Base-by-base conservation (phyloP, 139 green algal genomes). In the Picochlorum sp. region DNA sequence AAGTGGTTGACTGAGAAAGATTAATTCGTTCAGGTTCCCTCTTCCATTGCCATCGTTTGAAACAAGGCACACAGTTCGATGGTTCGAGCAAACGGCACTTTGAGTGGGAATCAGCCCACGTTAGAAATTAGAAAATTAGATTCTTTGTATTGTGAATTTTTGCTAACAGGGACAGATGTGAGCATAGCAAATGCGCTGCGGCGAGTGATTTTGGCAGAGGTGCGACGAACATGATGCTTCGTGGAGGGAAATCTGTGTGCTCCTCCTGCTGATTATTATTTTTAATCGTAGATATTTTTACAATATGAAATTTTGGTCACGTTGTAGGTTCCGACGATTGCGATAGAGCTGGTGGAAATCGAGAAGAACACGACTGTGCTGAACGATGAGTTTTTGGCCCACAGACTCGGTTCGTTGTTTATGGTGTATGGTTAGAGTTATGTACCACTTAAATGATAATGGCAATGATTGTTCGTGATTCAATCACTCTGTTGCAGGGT, bases 271-370 rank as follows among this genome's bases (percentile, higher is more conserved):
- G 8, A 20, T 10, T 14, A 16, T 31, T 7, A 37, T 5, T 33
- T 8, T 29, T 60, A 43, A 35, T 14, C 18, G 9, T n/a, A n/a
- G 7, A 20, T 12, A 58, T 20, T 58, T 8, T 36, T 33, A 5
- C 33, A 6, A 45, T 36, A n/a, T 44, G 24, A 25, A 53, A 44
- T 22, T 30, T 45, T 33, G 6, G 14, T 8, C n/a, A 32, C 24
- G 24, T 43, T 28, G 26, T 45, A 90, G 63, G 87, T 99, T 20
- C 91, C 93, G 26, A 99, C 93, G 3, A 88, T 99, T 16, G 91
- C 93, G 0, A 95, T 99, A 33, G 93, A 99, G 65, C 65, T 99
- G 16, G 93, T 99, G 2, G 93, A 97, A 32, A 92, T 99, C 58
- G 86, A 96, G 65, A 76, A 75, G 56, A 99, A 99, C 79, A 95